Evolutionary conservation across 129 eudicot genomes (phyloP).

Genomic region (Chrysanthemum makinoi): DNA sequence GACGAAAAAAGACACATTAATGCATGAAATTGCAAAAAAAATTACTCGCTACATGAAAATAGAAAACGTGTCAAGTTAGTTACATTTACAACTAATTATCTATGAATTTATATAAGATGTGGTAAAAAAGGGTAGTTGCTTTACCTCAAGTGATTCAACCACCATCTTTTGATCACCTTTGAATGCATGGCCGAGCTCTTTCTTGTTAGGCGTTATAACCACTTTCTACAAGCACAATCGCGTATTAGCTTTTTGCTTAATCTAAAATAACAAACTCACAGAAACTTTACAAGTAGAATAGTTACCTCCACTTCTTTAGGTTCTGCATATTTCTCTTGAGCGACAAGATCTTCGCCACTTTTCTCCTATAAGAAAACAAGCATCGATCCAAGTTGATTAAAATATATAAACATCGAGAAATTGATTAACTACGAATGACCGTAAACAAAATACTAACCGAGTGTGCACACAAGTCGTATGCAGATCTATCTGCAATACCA

Average conservation of each 20-base stretch:
- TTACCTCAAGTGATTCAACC: constrained; percentile 59
- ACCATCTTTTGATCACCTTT: constrained; percentile 59
- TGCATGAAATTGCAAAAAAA: no score
- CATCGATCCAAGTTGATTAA: no score
- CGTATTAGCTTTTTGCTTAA: constrained; percentile 6
- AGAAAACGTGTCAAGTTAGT: no score
- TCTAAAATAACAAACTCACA: neutral
- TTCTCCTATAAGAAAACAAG: constrained; percentile 39
- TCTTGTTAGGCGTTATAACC: constrained; percentile 48
- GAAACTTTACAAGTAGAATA: neutral
- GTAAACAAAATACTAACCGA: constrained; percentile 35
- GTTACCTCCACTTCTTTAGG: constrained; percentile 74
- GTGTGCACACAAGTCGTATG: constrained; percentile 64
- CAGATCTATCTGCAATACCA: constrained; percentile 78
- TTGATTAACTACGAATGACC: neutral
- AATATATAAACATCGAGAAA: neutral
- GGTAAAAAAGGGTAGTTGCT: neutral
- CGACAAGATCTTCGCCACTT: constrained; percentile 56
- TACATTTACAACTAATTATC: no score
- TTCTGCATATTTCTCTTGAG: constrained; percentile 58
- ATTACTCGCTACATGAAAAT: no score
- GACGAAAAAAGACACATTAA: no score
- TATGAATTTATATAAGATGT: no score
- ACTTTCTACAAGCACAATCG: constrained; percentile 36
- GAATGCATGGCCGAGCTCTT: constrained; percentile 62